Evolutionary conservation across 2,329 filamentous ascomycete species (phyloP).

Genomic region (Aspergillus sojae): DNA sequence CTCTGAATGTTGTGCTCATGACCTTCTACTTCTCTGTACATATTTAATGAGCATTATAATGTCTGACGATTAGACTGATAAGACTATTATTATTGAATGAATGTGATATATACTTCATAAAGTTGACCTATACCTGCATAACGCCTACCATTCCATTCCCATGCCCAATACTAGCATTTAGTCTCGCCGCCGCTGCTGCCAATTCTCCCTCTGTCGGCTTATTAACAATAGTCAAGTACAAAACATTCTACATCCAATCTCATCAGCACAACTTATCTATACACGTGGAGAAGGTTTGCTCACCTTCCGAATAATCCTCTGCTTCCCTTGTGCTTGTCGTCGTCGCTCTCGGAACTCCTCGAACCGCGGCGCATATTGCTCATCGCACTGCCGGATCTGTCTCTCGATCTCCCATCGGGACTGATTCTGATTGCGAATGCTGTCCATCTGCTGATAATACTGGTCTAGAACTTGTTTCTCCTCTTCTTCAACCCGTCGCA

Average conservation of each 20-base stretch:
- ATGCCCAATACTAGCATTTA: not conserved
- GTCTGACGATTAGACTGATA: not conserved
- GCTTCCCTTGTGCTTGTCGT: not conserved
- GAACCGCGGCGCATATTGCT: not conserved
- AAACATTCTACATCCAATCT: not conserved
- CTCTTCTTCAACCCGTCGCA: not conserved
- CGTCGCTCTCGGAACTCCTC: not conserved
- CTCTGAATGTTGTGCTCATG: not conserved
- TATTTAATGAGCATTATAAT: not conserved
- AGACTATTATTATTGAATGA: not conserved
- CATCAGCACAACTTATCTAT: not conserved
- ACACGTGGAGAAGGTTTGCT: not conserved
- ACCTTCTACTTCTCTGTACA: not conserved
- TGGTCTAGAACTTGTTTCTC: not conserved
- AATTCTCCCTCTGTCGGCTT: not conserved
- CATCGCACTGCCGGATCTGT: not conserved
- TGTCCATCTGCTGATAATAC: not conserved
- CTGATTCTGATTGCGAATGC: not conserved
- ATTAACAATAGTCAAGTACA: not conserved
- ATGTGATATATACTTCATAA: not conserved
- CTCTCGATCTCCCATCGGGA: not conserved
- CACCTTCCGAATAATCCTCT: not conserved
- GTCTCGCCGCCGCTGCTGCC: not conserved
- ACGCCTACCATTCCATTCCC: not conserved
- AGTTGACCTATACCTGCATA: not conserved